Evolutionary conservation across 495 filamentous ascomycete genomes (phyloP), one percentile per base, ranked within the genome.

Genomic region (Beverwykella pulmonaria): DNA sequence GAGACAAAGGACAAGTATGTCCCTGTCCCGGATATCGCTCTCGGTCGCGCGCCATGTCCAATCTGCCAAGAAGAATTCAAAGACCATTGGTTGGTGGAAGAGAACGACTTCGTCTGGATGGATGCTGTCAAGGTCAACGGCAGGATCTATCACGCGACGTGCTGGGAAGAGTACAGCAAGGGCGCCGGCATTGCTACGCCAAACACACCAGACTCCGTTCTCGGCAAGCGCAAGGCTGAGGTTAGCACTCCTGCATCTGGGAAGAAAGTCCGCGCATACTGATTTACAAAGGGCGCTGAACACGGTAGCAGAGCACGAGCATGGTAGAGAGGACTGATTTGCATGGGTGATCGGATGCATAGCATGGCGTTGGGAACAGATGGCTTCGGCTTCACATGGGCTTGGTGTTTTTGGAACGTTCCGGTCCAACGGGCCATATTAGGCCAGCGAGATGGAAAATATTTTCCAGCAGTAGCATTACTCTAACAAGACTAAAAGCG

Each of bases 21-120:
- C 26, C 85, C 86, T 9, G 93, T 92, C 8, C 94, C 93, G 1
- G 90, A 93, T 70, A 84, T 88, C 23, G 80, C 82, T 3, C 77
- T 89, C 32, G 84, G 87, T 19, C 90, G 88, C 67, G 86, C 82
- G 26, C 83, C 89, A 2, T 98, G 94, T 70, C 90, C 92, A 32
- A 94, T 98, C 68, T 98, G 94, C 75, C 92, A 97, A 75, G 94
- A 98, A 78, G 88, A 89, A 68, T 96, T 98, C 61, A 88, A 94
- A 23, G 76, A 92, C 86, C 64, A 81, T 36, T 98, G 92, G 90
- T 88, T 92, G 19, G 91, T 96, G 67, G 91, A 94, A 64, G 90
- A 87, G 20, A 92, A 97, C 75, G 92, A 98, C 65, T 97, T 92
- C 82, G 96, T 98, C 30, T 98, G 95, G 92, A 90, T 90, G 79